phyloP scores from a whole-genome alignment of 139 green algal genomes.

The Chlamydomonas incerta region DNA sequence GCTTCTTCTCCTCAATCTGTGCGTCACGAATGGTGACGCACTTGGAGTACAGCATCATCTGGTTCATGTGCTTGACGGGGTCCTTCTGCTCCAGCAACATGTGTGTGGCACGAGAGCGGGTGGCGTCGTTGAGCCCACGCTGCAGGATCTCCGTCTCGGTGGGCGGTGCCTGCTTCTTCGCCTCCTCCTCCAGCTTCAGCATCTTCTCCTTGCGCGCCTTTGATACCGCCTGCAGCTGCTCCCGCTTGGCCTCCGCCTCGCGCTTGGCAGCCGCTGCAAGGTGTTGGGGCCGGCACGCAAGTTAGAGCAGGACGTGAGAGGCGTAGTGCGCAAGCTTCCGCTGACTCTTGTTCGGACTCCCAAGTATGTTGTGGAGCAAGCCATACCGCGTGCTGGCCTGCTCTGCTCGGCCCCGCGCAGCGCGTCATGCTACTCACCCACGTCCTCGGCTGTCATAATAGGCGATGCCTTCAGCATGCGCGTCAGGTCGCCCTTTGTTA shows the following conservation, averaged over 20 bases:
- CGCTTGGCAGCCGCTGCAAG: conserved; percentile 48
- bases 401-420: no score
- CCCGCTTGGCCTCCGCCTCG: conserved; percentile 46
- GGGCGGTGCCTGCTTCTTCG: conserved; percentile 62
- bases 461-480: conserved; percentile 73
- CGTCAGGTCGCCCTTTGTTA: conserved; percentile 61
- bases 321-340: no score
- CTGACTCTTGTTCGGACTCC: no score
- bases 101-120: conserved; percentile 58
- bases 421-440: background rate
- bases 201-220: conserved; percentile 81
- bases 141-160: conserved; percentile 77
- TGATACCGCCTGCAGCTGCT: conserved; percentile 52
- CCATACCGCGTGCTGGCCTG: no score
- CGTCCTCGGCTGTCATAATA: conserved; percentile 74
- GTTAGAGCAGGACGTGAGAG: no score
- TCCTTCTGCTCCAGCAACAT: conserved; percentile 83
- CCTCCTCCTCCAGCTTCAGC: conserved; percentile 79
- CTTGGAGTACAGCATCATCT: conserved; percentile 92
- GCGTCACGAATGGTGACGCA: conserved; percentile 87
- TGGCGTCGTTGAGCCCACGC: conserved; percentile 54
- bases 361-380: no score
- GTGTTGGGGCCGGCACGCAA: no score
- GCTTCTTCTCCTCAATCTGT: conserved; percentile 88
- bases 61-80: conserved; percentile 92